Evolutionary conservation across 306 rosid genomes (phyloP).

Genomic region (Cajanus cajan): DNA sequence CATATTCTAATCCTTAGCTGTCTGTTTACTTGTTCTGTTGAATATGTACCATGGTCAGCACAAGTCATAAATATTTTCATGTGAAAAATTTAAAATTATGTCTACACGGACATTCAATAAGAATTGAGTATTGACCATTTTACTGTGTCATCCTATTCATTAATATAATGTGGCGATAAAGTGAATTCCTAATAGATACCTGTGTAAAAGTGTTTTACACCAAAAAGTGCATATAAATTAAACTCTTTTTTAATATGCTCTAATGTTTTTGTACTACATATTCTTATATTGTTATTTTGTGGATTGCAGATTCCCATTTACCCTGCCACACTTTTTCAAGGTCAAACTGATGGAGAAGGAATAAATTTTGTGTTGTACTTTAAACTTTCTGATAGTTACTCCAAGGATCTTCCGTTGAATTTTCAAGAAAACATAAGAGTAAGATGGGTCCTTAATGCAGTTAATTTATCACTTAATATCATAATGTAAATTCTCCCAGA

Average conservation of each 20-base stretch:
- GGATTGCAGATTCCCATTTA: constrained; percentile 64
- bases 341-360: constrained; percentile 84
- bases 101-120: background rate
- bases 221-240: background rate
- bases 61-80: background rate
- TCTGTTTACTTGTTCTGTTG: background rate
- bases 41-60: background rate
- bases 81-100: background rate
- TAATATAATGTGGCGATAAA: background rate
- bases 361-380: constrained; percentile 74
- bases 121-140: background rate
- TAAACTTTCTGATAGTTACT: constrained; percentile 63
- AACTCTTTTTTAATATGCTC: background rate
- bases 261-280: background rate
- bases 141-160: background rate
- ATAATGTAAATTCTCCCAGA: background rate
- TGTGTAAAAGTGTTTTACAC: background rate
- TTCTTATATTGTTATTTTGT: background rate
- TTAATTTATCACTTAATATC: background rate
- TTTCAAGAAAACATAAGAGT: constrained; percentile 75
- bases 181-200: background rate
- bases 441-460: constrained; percentile 34
- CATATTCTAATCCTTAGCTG: background rate
- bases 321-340: constrained; percentile 69
- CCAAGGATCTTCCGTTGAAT: constrained; percentile 59